Evolutionary conservation across 768 basidiomycete species (phyloP).

Genomic region (Psilocybe sp.): DNA sequence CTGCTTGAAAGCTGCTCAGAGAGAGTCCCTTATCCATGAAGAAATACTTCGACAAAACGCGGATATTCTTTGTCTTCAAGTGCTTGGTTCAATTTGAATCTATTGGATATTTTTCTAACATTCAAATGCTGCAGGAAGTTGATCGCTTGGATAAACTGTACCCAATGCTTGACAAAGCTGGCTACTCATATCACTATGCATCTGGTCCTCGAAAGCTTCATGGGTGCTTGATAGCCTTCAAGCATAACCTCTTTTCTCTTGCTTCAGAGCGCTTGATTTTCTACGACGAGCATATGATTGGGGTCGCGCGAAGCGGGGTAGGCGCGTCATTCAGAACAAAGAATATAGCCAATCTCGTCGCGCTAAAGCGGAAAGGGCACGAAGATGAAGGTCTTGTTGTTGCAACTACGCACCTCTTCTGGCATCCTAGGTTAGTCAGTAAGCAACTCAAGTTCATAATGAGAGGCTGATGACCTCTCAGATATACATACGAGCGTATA

Average conservation of each 20-base stretch:
- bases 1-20: slow-evolving; percentile 72
- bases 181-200: slow-evolving; percentile 64
- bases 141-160: slow-evolving; percentile 75
- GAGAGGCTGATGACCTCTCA: slow-evolving; percentile 20
- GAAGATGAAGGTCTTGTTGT: slow-evolving; percentile 60
- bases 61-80: slow-evolving; percentile 88
- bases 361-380: slow-evolving; percentile 45
- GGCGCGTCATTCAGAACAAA: slow-evolving; percentile 69
- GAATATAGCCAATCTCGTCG: slow-evolving; percentile 79
- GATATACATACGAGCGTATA: slow-evolving; percentile 82
- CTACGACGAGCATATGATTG: slow-evolving; percentile 68
- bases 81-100: slow-evolving; percentile 24
- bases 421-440: slow-evolving; percentile 78
- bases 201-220: slow-evolving; percentile 77
- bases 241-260: slow-evolving; percentile 45
- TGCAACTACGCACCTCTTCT: slow-evolving; percentile 92
- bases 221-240: slow-evolving; percentile 82
- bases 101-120: background rate
- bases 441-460: background rate
- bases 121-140: slow-evolving; percentile 62
- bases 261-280: slow-evolving; percentile 47
- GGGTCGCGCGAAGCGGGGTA: slow-evolving; percentile 31
- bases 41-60: slow-evolving; percentile 75
- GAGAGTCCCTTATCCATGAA: slow-evolving; percentile 71
- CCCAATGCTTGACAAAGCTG: slow-evolving; percentile 60